Evolutionary conservation across 192 early-diverging fungal species (phyloP), one percentile per base, ranked within the genome.

Genomic region (Rhizophagus clarus): DNA sequence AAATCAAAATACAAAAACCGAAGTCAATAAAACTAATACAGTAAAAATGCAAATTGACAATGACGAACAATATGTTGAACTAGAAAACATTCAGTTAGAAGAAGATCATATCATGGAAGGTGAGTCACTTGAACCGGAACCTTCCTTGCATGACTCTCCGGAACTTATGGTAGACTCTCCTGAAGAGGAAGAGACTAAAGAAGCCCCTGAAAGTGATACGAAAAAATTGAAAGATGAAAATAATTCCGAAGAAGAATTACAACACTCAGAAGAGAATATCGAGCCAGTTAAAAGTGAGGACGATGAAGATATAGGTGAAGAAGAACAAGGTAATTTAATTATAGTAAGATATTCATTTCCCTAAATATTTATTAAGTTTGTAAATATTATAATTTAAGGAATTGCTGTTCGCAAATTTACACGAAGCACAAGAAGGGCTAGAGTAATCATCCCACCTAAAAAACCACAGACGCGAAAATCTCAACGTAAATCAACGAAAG

Each of bases 251-350:
- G 68, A 70, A 42, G 37, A 31, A 32, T 68, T 17, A 32, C 66
- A 7, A 20, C 26, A 34, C 0, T 17, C n/a, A 70, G n/a, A 70
- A 37, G 37, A 70, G 6, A 70, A 22, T 56, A 56, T 22, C 20
- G 68, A 70, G 37, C 3, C 11, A 40, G 22, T n/a, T 12, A 70
- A 70, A 40, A 70, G 68, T 42, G 68, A 70, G 14, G 68, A 70
- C 2, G 29, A 40, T 42, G 40, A 2, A 2, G 32, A n/a, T 40
- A 8, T 7, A 34, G 68, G 24, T 5, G 68, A 70, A 11, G 68
- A 45, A 24, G 68, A 26, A n/a, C n/a, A n/a, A 40, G 68, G 32
- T n/a, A 40, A 67, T 22, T 56, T 7, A 56, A 56, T 56, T 56
- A 56, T 0, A 31, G 4, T 6, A 31, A 31, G 12, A 31, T 31